Conservation (phyloP, 352 stramenopile species). For the Globisporangium cylindrosporum region DNA sequence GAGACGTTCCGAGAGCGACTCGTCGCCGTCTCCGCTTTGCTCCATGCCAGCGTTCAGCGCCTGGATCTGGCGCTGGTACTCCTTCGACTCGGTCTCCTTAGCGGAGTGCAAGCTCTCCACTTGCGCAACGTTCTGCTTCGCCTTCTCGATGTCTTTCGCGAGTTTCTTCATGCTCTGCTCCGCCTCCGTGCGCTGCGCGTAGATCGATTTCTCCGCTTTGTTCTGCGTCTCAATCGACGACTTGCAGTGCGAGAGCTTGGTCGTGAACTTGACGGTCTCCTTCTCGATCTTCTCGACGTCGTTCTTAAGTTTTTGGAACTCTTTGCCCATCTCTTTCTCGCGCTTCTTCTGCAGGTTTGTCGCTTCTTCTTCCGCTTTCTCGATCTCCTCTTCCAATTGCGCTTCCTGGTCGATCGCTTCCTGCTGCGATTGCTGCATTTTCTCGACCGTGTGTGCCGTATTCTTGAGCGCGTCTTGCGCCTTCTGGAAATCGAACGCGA, state of each 20-base stretch:
- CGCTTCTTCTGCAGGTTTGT: constrained; percentile 64
- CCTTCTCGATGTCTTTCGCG: constrained; percentile 78
- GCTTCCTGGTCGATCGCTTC: constrained; percentile 52
- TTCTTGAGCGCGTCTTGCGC: constrained; percentile 86
- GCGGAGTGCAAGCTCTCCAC: constrained; percentile 42
- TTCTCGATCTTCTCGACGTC: constrained; percentile 79
- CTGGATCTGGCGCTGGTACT: constrained; percentile 83
- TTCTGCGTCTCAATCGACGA: constrained; percentile 65
- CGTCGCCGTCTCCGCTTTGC: constrained; percentile 66
- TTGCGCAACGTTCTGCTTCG: constrained; percentile 57
- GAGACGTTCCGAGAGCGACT: constrained; percentile 74
- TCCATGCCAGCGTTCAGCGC: constrained; percentile 85
- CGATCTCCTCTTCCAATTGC: constrained; percentile 63
- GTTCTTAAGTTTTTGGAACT: constrained; percentile 80
- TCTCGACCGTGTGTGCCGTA: constrained; percentile 84
- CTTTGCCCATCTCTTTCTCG: constrained; percentile 85
- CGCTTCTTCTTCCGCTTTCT: constrained; percentile 85
- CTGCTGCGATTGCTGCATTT: constrained; percentile 86
- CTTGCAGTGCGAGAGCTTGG: constrained; percentile 76
- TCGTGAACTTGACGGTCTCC: constrained; percentile 81
- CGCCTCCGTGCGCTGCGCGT: constrained; percentile 74
- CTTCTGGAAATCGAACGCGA: constrained; percentile 95
- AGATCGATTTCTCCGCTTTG: constrained; percentile 55
- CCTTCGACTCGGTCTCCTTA: constrained; percentile 64
- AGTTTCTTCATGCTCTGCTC: constrained; percentile 77